Conservation (phyloP, 176 grass and related monocot species). For the Aegilops umbellulata region DNA sequence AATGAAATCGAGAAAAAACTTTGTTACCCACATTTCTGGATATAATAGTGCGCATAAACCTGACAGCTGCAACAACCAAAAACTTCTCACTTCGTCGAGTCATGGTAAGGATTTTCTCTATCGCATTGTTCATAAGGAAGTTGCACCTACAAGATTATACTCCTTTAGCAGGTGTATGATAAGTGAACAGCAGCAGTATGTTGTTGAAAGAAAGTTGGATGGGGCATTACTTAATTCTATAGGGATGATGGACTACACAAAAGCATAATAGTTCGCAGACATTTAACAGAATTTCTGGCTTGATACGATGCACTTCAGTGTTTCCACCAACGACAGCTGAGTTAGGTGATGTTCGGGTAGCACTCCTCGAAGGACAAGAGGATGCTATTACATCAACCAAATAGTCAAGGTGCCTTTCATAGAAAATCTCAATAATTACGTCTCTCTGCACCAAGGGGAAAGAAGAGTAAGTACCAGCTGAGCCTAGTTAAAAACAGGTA, state of each 20-base stretch:
- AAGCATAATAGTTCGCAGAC: conserved; percentile 95
- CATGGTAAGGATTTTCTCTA: conserved; percentile 89
- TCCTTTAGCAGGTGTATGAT: conserved; percentile 36
- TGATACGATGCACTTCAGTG: conserved; percentile 48
- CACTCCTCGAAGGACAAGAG: conserved; percentile 55
- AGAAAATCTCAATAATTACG: conserved; percentile 90
- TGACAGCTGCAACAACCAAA: conserved; percentile 87
- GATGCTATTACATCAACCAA: conserved; percentile 96
- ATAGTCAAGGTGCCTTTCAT: conserved; percentile 90
- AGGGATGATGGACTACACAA: conserved; percentile 95
- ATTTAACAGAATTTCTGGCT: conserved; percentile 92
- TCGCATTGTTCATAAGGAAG: conserved; percentile 92
- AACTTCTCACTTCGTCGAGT: conserved; percentile 81
- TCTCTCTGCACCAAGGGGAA: conserved; percentile 71
- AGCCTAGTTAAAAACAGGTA: conserved; percentile 20
- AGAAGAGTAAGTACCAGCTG: conserved; percentile 27
- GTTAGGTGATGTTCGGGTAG: conserved; percentile 38
- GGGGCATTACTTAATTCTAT: conserved; percentile 83
- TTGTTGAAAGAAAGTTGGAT: conserved; percentile 23
- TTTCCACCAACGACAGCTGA: conserved; percentile 27
- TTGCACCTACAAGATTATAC: conserved; percentile 69
- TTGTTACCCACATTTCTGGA: conserved; percentile 75
- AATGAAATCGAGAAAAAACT: neutral
- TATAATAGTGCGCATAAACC: conserved; percentile 97
- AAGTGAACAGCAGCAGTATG: conserved; percentile 23